A percentile compares a stretch with the other conserved stretches of the same genome.
Conservation (phyloP, 306 rosid genomes). For the Gastrolobium villosum region DNA sequence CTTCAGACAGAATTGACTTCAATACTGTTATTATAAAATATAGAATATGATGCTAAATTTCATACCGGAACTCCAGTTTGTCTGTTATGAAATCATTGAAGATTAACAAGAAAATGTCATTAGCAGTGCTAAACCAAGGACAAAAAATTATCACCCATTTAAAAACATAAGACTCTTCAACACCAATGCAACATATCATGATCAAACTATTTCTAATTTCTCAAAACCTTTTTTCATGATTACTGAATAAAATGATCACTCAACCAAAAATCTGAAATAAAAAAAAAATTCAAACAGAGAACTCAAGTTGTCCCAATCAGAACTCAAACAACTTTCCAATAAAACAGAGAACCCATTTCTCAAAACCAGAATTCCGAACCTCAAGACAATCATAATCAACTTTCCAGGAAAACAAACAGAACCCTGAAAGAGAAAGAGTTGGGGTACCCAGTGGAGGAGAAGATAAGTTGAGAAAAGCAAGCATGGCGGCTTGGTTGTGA, state of each 20-base stretch:
- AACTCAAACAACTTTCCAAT: not conserved
- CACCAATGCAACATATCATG: not conserved
- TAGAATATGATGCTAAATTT: not conserved
- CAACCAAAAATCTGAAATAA: not conserved
- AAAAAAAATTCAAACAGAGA: not conserved
- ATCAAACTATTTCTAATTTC: not conserved
- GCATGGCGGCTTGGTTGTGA: conserved; percentile 70
- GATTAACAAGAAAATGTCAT: not conserved
- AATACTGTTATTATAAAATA: not conserved
- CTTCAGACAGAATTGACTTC: not conserved
- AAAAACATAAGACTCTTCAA: conserved; percentile 12
- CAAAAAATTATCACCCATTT: not conserved
- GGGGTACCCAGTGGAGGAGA: conserved; percentile 38
- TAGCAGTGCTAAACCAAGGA: not conserved
- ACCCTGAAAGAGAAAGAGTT: not conserved
- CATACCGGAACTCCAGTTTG: not conserved
- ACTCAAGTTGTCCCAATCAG: not conserved
- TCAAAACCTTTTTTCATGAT: not conserved
- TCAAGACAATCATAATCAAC: conserved; percentile 6
- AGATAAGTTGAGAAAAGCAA: conserved; percentile 59
- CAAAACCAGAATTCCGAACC: not conserved
- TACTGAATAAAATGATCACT: not conserved
- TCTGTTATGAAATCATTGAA: not conserved
- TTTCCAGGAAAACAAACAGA: conserved; percentile 4
- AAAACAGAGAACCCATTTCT: not conserved